phyloP scores from a whole-genome alignment of 208 protist genomes.

The Herpetomonas tarakana region DNA sequence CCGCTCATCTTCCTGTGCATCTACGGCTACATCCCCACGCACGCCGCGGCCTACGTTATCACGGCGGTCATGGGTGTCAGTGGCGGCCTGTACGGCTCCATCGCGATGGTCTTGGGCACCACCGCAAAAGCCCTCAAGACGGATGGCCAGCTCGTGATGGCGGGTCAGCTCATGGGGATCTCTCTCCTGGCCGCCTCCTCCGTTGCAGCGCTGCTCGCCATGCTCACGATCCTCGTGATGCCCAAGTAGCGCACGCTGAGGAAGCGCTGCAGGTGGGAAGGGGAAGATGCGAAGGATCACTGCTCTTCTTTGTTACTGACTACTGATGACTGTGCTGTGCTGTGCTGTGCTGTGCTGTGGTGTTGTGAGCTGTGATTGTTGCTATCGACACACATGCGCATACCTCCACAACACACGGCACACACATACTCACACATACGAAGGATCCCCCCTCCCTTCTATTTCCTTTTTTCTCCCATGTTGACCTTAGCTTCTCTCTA shows the following conservation, averaged over 20 bases:
- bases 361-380: too few relatives aligned
- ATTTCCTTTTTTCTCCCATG: neutral
- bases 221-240: slow-evolving; percentile 31
- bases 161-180: slow-evolving; percentile 42
- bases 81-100: slow-evolving; percentile 38
- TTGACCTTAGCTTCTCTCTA: neutral
- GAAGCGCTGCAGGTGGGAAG: neutral
- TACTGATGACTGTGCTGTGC: neutral
- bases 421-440: too few relatives aligned
- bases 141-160: slow-evolving; percentile 33
- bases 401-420: too few relatives aligned
- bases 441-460: neutral
- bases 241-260: neutral
- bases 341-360: neutral
- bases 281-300: neutral
- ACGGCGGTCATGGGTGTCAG: slow-evolving; percentile 33
- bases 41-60: slow-evolving; percentile 27
- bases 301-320: neutral
- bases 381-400: too few relatives aligned
- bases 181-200: slow-evolving; percentile 31
- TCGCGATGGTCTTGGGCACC: slow-evolving; percentile 58
- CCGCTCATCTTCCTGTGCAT: slow-evolving; percentile 46
- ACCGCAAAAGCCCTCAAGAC: slow-evolving; percentile 17
- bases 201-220: slow-evolving; percentile 25
- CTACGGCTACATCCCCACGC: slow-evolving; percentile 29